Percentiles rank a stretch among this genome's conserved stretches.
Conservation (phyloP, 768 basidiomycete species). For the Amanita polypyramis region DNA sequence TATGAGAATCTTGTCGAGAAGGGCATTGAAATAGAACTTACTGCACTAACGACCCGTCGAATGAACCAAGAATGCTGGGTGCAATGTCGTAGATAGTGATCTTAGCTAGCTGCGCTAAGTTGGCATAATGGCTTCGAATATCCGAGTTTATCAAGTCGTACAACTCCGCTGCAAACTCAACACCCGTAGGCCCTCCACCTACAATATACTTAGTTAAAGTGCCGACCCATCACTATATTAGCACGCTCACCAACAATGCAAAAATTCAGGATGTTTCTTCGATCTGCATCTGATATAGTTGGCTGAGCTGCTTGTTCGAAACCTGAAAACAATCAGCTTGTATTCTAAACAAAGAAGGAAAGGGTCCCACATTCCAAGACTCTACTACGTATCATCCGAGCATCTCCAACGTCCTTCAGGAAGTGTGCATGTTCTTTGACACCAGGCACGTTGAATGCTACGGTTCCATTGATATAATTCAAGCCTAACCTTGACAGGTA, state of each 20-base stretch:
- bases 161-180: constrained; percentile 78
- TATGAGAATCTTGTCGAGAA: not conserved
- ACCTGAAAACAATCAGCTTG: constrained; percentile 24
- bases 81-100: constrained; percentile 83
- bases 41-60: constrained; percentile 59
- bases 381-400: constrained; percentile 56
- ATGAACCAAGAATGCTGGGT: constrained; percentile 61
- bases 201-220: constrained; percentile 1
- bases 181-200: constrained; percentile 74
- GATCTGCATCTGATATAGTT: constrained; percentile 60
- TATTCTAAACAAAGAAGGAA: not conserved
- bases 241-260: constrained; percentile 63
- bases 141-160: constrained; percentile 70
- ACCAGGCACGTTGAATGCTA: constrained; percentile 63
- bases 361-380: constrained; percentile 56
- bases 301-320: constrained; percentile 87
- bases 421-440: constrained; percentile 79
- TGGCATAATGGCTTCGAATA: constrained; percentile 48
- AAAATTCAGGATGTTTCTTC: constrained; percentile 71
- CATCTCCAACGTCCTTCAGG: constrained; percentile 71
- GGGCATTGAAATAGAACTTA: constrained; percentile 18
- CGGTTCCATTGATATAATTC: constrained; percentile 1
- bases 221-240: not conserved
- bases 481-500: constrained; percentile 1
- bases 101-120: constrained; percentile 48